Evolutionary conservation across 2,329 filamentous ascomycete species (phyloP).

Genomic region (Fusarium longipes): DNA sequence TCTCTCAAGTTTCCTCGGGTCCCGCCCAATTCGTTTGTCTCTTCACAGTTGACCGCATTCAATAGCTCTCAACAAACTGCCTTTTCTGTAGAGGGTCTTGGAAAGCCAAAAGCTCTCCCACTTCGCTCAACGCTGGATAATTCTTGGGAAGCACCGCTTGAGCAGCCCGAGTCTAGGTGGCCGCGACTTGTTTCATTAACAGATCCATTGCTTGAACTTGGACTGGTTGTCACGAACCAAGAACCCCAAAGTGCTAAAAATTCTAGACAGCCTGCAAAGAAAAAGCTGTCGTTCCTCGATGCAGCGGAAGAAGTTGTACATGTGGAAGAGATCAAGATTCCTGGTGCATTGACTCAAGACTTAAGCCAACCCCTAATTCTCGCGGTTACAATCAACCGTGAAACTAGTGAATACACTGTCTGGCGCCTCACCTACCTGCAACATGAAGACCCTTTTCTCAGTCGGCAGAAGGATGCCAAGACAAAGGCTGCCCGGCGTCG

Average conservation of each 20-base stretch:
- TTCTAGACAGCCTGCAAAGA: slow-evolving; percentile 51
- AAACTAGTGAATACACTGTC: slow-evolving; percentile 80
- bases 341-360: slow-evolving; percentile 53
- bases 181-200: slow-evolving; percentile 85
- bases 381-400: slow-evolving; percentile 83
- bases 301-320: slow-evolving; percentile 86
- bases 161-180: slow-evolving; percentile 69
- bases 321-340: slow-evolving; percentile 74
- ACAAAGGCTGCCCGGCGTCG: slow-evolving; percentile 64
- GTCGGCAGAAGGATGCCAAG: slow-evolving; percentile 60
- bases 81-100: slow-evolving; percentile 68
- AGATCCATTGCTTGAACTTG: slow-evolving; percentile 87
- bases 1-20: slow-evolving; percentile 69
- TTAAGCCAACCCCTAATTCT: slow-evolving; percentile 70
- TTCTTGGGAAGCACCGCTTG: slow-evolving; percentile 66
- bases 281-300: slow-evolving; percentile 71
- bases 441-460: slow-evolving; percentile 68
- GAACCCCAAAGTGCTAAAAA: slow-evolving; percentile 53
- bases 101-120: slow-evolving; percentile 65
- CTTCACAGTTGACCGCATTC: slow-evolving; percentile 70
- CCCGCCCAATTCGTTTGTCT: slow-evolving; percentile 86
- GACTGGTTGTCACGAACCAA: slow-evolving; percentile 76
- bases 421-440: slow-evolving; percentile 86
- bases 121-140: slow-evolving; percentile 67
- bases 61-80: slow-evolving; percentile 62